phyloP scores from a whole-genome alignment of 495 filamentous ascomycete species.

The Astrocystis sublimbata region DNA sequence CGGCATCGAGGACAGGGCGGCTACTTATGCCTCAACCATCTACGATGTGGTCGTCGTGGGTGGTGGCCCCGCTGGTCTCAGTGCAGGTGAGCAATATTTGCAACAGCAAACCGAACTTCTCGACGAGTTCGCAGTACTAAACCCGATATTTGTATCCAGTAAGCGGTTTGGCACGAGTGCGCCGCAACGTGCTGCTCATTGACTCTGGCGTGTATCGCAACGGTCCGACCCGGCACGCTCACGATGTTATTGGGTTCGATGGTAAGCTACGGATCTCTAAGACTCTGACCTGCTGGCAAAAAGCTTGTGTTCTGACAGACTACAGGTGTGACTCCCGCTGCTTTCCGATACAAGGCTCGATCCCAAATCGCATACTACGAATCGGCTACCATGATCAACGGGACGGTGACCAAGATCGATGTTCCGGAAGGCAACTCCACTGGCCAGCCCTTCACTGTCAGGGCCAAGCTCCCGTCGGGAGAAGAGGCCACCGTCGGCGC shows the following conservation, averaged over 20 bases:
- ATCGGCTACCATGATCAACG: slow-evolving; percentile 51
- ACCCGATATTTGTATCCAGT: slow-evolving; percentile 18
- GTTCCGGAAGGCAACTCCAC: background rate
- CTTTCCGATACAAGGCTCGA: slow-evolving; percentile 54
- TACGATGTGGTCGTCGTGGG: slow-evolving; percentile 33
- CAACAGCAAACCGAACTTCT: background rate
- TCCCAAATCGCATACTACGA: slow-evolving; percentile 52
- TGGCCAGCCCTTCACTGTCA: slow-evolving; percentile 43
- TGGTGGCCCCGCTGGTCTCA: slow-evolving; percentile 41
- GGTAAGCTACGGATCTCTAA: slow-evolving; percentile 35
- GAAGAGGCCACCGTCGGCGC: slow-evolving; percentile 38
- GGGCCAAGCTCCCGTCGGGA: slow-evolving; percentile 26
- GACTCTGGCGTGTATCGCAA: slow-evolving; percentile 60
- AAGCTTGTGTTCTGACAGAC: background rate
- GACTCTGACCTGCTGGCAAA: background rate
- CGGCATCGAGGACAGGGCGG: background rate
- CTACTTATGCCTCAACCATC: background rate
- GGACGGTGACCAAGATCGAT: slow-evolving; percentile 49
- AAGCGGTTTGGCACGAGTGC: slow-evolving; percentile 57
- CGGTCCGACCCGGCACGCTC: slow-evolving; percentile 54
- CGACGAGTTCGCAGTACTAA: background rate
- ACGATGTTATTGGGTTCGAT: slow-evolving; percentile 61
- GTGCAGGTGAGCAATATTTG: slow-evolving; percentile 23
- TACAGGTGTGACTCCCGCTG: slow-evolving; percentile 52
- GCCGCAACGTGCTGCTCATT: slow-evolving; percentile 52